Evolutionary conservation across 805 yeast species (phyloP), one percentile per base, ranked within the genome.

Genomic region (Cyberlindnera veronae): DNA sequence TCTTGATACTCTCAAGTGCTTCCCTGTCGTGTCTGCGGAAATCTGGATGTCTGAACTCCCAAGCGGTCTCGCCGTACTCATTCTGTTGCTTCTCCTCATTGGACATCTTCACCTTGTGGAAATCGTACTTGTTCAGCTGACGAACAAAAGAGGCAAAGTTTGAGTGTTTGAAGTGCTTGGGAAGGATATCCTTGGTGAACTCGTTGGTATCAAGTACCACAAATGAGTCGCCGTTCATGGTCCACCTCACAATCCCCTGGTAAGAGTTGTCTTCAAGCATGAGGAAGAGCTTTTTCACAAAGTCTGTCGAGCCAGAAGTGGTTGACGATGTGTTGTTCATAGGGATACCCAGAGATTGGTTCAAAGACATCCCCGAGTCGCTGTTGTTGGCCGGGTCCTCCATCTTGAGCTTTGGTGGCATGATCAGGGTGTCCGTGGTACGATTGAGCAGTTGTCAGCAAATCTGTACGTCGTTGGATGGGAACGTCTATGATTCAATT

Each of bases 11-110:
- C 36, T 90, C 95, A 28, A 95, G 69, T 10, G 87, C 79, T n/a
- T 79, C 83, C 39, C 77, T 72, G 56, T 87, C 87, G 61, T 85
- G 81, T 24, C 77, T 76, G 49, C 76, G 76, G 62, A 93, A 93
- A 49, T 80, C 87, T 0, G 96, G 95, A 61, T 93, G 98, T 57
- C 81, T 79, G 67, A 93, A 91, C 61, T 91, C 97, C 97, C 98
- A 91, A 16, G 90, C 80, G 61, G 82, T 78, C 41, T 81, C 88
- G 29, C 89, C 85, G 54, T 80, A 79, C 43, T 78, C 77, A 21
- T 65, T 63, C 35, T 58, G 58, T 36, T 67, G 73, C 52, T 73
- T 74, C 45, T 77, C 84, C 50, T 80, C 89, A 42, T 71, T 76
- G 29, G 84, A 68, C 33, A 78, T 71, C 58, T 91, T 86, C 32